Percentiles rank a stretch among this genome's conserved stretches.
Evolutionary conservation across 2,329 filamentous ascomycete species (phyloP).

Genomic region (Trichoderma hamatum): DNA sequence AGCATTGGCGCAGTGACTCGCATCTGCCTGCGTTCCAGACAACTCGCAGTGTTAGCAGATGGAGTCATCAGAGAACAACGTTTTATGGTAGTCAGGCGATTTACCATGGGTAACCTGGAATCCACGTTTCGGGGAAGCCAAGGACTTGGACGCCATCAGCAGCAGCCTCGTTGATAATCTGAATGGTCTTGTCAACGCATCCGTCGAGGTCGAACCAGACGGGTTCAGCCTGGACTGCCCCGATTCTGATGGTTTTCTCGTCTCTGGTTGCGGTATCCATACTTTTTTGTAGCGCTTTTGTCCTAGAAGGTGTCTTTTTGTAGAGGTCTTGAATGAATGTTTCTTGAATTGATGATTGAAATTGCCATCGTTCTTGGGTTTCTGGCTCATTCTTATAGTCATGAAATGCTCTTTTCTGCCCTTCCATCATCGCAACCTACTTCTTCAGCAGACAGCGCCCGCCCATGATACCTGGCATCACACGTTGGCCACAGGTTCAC

Average conservation of each 20-base stretch:
- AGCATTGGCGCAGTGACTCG: neutral
- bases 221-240: slow-evolving; percentile 51
- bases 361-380: neutral
- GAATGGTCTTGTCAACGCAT: slow-evolving; percentile 55
- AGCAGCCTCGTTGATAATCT: slow-evolving; percentile 56
- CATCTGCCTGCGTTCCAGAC: slow-evolving; percentile 18
- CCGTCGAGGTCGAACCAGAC: slow-evolving; percentile 58
- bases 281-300: too few species aligned
- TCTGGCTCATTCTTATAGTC: neutral
- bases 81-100: too few species aligned
- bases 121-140: slow-evolving; percentile 51
- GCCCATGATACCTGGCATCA: neutral
- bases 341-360: neutral
- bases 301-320: neutral
- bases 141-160: slow-evolving; percentile 54
- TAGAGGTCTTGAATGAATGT: neutral
- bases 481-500: neutral
- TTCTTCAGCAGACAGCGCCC: neutral
- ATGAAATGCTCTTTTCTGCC: neutral
- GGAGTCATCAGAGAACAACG: too few species aligned
- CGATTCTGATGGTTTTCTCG: slow-evolving; percentile 11
- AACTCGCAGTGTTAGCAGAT: slow-evolving; percentile 11
- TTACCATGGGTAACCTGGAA: slow-evolving; percentile 32
- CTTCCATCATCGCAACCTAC: neutral
- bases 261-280: slow-evolving; percentile 1